Evolutionary conservation across 371 early-diverging fungal genomes (phyloP).

Genomic region (Gilbertella persicaria): DNA sequence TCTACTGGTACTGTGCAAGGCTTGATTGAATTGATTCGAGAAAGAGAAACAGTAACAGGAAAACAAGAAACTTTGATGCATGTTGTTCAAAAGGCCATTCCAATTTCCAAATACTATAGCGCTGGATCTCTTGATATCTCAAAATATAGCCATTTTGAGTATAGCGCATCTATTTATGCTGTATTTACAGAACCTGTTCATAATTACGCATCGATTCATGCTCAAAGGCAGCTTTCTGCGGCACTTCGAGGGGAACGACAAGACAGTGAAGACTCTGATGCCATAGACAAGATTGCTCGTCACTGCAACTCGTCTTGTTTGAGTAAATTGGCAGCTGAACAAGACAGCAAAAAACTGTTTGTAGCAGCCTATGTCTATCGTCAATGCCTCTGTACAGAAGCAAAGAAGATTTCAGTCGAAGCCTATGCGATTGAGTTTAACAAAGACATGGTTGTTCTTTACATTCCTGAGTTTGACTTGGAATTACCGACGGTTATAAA

Average conservation of each 20-base stretch:
- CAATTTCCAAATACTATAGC: constrained; percentile 77
- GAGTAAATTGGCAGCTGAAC: constrained; percentile 21
- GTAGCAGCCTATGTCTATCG: constrained; percentile 37
- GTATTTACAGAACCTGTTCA: constrained; percentile 91
- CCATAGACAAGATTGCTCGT: constrained; percentile 31
- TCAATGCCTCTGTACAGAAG: constrained; percentile 17
- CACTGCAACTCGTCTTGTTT: constrained; percentile 31
- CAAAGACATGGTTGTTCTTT: constrained; percentile 1
- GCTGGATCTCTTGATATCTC: constrained; percentile 68
- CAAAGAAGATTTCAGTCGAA: constrained; percentile 1
- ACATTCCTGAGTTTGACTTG: constrained; percentile 22
- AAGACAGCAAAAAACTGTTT: constrained; percentile 27
- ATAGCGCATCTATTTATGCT: constrained; percentile 72
- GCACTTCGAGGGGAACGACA: constrained; percentile 25
- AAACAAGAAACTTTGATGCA: constrained; percentile 49
- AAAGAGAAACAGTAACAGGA: constrained; percentile 11
- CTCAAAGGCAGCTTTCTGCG: constrained; percentile 70
- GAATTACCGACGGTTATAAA: constrained; percentile 8
- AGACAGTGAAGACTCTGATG: constrained; percentile 11
- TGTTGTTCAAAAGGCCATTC: constrained; percentile 62
- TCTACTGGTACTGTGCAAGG: constrained; percentile 12
- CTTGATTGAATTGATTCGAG: constrained; percentile 5
- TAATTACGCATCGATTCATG: constrained; percentile 91
- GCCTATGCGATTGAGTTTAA: constrained; percentile 15
- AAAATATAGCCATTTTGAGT: constrained; percentile 63